Evolutionary conservation across 148 eudicot genomes (phyloP), one percentile per base, ranked within the genome.

Genomic region (Silene latifolia): DNA sequence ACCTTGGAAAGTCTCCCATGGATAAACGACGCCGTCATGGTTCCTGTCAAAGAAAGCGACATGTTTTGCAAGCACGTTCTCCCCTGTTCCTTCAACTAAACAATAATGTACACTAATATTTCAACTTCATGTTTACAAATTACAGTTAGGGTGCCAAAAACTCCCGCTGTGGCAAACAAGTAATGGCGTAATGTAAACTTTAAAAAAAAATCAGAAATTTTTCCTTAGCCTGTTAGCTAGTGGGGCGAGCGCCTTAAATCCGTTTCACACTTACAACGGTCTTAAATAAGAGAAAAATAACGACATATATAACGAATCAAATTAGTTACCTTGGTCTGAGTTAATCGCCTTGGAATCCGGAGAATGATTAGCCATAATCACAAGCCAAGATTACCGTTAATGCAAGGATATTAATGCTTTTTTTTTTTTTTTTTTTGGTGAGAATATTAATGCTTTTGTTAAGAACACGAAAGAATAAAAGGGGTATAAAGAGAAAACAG

Each of bases 1-100:
- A 92, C 97, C 97, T 86, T 90, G 59, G 77, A 76, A 92, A 12
- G 95, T 92, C 67, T 92, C 97, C 82, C 81, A 88, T 12, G 91
- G 95, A 78, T 90, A 87, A 74, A 92, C 77, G 32, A 90, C n/a
- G 11, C 97, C 97, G 70, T 92, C 97, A 6, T 90, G 83, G 78
- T 92, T 90, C 63, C 84, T 85, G 75, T 92, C 97, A 48, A 92
- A 90, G 80, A 92, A 92, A 13, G 74, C 65, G 0, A 85, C 93
- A 48, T 92, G 97, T 79, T 88, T 92, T 20, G 79, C 79, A 18
- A 92, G 82, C 44, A 77, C 83, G 73, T 74, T 91, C 42, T 85
- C 76, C 42, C 70, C 85, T 39, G 59, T 58, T 51, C 72, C 74
- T 73, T 61, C 75, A 61, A 53, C 64, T 77, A 4, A 70, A 51